These are phyloP conservation scores for Penicillium alfredii DNA, from an alignment of 495 filamentous ascomycete species.

Conservation along the genomic window DNA sequence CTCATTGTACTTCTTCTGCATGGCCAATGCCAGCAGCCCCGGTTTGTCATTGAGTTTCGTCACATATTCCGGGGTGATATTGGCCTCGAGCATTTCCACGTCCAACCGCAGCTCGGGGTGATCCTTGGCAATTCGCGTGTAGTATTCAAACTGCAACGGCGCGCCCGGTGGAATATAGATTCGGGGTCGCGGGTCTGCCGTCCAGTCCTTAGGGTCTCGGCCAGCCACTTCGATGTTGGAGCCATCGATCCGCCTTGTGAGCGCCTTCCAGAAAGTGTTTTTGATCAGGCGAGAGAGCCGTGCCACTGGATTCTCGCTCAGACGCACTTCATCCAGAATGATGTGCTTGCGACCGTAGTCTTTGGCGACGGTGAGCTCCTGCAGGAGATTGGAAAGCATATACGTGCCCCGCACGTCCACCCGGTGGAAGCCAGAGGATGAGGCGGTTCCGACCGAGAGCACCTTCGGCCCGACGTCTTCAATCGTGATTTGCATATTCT, in stretches of 20 bases:
- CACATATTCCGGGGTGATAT: constrained; percentile 70
- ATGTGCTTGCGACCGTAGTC: constrained; percentile 78
- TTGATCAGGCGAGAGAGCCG: constrained; percentile 80
- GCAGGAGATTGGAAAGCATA: constrained; percentile 88
- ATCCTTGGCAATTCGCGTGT: constrained; percentile 64
- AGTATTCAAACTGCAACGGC: constrained; percentile 85
- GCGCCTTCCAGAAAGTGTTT: constrained; percentile 80
- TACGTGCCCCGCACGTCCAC: constrained; percentile 91
- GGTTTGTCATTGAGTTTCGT: constrained; percentile 73
- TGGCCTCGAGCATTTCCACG: constrained; percentile 65
- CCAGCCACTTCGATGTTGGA: constrained; percentile 81
- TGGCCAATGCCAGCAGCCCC: constrained; percentile 81
- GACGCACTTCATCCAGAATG: constrained; percentile 75
- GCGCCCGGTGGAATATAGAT: constrained; percentile 85
- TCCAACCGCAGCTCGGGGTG: constrained; percentile 79
- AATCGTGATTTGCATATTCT: constrained; percentile 92
- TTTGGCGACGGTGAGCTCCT: constrained; percentile 87
- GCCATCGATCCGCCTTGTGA: constrained; percentile 84
- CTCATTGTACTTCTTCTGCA: constrained; percentile 66
- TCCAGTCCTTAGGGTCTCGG: constrained; percentile 87
- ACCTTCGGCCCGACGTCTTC: constrained; percentile 93
- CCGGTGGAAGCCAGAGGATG: constrained; percentile 73
- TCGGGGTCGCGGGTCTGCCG: constrained; percentile 75
- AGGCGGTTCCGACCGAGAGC: constrained; percentile 76
- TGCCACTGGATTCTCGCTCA: constrained; percentile 89